These are phyloP conservation scores for Mycena alexandri DNA, from an alignment of 768 basidiomycete genomes.

Conservation along the genomic window DNA sequence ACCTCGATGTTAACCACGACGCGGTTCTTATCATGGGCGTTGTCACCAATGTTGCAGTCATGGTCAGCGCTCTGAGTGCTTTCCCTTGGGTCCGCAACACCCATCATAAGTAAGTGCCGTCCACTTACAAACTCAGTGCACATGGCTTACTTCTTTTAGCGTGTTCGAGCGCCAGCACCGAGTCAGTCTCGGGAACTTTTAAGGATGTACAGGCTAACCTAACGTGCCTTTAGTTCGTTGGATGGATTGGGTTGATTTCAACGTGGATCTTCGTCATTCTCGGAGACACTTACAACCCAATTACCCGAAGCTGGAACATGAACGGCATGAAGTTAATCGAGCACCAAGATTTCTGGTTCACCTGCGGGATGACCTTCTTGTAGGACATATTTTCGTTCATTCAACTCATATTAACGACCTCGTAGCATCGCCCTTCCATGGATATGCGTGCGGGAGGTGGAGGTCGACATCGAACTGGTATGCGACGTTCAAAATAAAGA, in stretches of 20 bases:
- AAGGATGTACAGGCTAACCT: not conserved
- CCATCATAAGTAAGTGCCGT: conserved; percentile 76
- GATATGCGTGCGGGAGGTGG: conserved; percentile 80
- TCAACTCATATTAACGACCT: conserved; percentile 13
- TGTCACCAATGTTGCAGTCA: conserved; percentile 67
- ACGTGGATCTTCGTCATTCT: conserved; percentile 69
- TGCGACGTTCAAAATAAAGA: conserved; percentile 40
- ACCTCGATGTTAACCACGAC: conserved; percentile 62
- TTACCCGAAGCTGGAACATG: conserved; percentile 68
- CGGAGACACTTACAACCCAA: conserved; percentile 70
- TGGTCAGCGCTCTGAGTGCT: conserved; percentile 72
- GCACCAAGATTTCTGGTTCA: conserved; percentile 86
- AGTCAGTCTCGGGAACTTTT: conserved; percentile 8
- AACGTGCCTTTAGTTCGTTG: conserved; percentile 60
- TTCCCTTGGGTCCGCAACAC: conserved; percentile 86
- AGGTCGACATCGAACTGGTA: conserved; percentile 81
- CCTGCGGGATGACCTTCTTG: conserved; percentile 80
- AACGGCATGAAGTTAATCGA: conserved; percentile 66
- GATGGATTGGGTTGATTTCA: conserved; percentile 73
- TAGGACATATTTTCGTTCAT: conserved; percentile 48
- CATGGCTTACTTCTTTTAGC: conserved; percentile 49
- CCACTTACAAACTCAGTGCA: not conserved
- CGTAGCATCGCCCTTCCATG: conserved; percentile 78
- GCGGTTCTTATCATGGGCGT: conserved; percentile 74
- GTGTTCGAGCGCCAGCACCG: conserved; percentile 86